Evolutionary conservation across 805 yeast genomes (phyloP).

Genomic region (Candida fluviatilis): DNA sequence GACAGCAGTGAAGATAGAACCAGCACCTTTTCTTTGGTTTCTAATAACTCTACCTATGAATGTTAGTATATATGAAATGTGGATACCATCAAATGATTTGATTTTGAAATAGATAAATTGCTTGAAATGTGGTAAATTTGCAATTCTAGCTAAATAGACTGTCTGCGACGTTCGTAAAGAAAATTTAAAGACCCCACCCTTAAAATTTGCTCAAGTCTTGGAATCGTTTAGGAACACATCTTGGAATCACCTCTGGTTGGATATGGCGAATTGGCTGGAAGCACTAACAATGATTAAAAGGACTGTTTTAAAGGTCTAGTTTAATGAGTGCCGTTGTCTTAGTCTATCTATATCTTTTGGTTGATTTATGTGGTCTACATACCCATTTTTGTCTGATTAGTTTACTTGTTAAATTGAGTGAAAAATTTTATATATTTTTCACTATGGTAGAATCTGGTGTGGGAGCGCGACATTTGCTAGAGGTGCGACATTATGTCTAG

Average conservation of each 20-base stretch:
- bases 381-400: slow-evolving; percentile 26
- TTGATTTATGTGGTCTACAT: too few species aligned
- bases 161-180: background rate
- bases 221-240: too few species aligned
- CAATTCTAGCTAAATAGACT: background rate
- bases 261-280: too few species aligned
- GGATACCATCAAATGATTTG: too few species aligned
- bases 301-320: too few species aligned
- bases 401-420: slow-evolving; percentile 6
- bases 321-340: too few species aligned
- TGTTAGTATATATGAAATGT: slow-evolving; percentile 9
- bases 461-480: too few species aligned
- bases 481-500: background rate
- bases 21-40: slow-evolving; percentile 99
- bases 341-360: too few species aligned
- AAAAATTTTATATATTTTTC: slow-evolving; percentile 1
- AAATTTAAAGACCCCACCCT: too few species aligned
- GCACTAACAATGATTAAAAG: too few species aligned
- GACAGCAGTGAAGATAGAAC: slow-evolving; percentile 99
- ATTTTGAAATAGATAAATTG: background rate
- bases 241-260: too few species aligned
- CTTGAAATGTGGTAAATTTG: background rate
- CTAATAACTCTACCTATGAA: slow-evolving; percentile 96
- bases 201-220: too few species aligned
- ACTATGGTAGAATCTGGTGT: background rate